Conservation (phyloP, 306 rosid genomes). For the Cucurbita moschata region DNA sequence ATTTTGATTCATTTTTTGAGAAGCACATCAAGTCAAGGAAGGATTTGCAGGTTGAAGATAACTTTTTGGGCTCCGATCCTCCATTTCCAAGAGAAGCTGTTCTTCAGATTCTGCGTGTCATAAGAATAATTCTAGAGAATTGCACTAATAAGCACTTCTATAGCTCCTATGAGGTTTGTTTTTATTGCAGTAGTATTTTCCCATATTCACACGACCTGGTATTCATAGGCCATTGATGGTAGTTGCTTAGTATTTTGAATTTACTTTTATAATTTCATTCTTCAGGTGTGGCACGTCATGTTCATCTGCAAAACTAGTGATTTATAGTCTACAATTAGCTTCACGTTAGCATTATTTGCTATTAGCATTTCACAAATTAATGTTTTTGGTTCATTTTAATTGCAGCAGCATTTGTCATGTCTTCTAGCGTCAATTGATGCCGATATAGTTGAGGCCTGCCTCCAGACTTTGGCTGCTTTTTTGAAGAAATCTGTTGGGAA, state of each 20-base stretch:
- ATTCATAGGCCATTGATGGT: background rate
- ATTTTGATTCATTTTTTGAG: slow-evolving; percentile 96
- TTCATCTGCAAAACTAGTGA: background rate
- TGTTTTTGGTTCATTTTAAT: slow-evolving; percentile 16
- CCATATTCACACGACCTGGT: background rate
- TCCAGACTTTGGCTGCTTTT: slow-evolving; percentile 81
- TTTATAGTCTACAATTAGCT: background rate
- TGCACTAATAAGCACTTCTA: slow-evolving; percentile 95
- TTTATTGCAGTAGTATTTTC: slow-evolving; percentile 1
- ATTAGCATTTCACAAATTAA: slow-evolving; percentile 3
- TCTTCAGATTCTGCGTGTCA: slow-evolving; percentile 84
- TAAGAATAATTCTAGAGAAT: slow-evolving; percentile 80
- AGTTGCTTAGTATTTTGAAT: background rate
- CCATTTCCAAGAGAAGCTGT: slow-evolving; percentile 84
- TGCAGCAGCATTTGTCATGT: slow-evolving; percentile 96
- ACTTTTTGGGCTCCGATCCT: slow-evolving; percentile 59
- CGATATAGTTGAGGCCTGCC: slow-evolving; percentile 86
- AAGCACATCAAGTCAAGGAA: slow-evolving; percentile 79
- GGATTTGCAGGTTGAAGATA: slow-evolving; percentile 77
- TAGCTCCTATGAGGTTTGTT: slow-evolving; percentile 78
- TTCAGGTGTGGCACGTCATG: background rate
- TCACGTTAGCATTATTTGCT: background rate
- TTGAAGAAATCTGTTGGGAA: slow-evolving; percentile 87
- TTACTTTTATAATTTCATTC: background rate
- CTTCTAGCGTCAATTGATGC: slow-evolving; percentile 94